Evolutionary conservation across 768 basidiomycete genomes (phyloP).

Genomic region (Termitomyces sp.): DNA sequence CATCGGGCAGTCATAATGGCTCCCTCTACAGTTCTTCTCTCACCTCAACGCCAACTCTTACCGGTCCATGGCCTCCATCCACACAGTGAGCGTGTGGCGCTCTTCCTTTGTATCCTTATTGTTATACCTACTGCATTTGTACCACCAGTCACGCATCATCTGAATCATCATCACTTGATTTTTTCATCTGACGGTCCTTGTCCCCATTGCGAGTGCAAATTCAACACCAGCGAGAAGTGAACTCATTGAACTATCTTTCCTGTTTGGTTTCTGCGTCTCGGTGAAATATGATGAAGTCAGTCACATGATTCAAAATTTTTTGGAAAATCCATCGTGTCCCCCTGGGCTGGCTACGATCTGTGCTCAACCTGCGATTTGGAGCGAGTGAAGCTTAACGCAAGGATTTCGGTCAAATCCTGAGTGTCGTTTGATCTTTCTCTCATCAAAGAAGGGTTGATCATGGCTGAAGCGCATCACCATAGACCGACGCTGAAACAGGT

Average conservation of each 20-base stretch:
- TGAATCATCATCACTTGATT: constrained; percentile 1
- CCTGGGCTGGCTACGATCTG: constrained; percentile 5
- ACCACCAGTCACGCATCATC: constrained; percentile 12
- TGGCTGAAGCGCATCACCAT: constrained; percentile 48
- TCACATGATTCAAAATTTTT: constrained; percentile 13
- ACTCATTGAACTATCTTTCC: not conserved
- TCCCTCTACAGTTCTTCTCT: constrained; percentile 28
- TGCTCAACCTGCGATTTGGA: not conserved
- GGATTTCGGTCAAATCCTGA: not conserved
- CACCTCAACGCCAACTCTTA: constrained; percentile 22
- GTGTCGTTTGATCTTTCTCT: not conserved
- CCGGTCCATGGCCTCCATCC: constrained; percentile 11
- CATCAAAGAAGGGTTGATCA: constrained; percentile 10
- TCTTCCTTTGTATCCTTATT: constrained; percentile 9
- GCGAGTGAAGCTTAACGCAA: not conserved
- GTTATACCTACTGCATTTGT: constrained; percentile 13
- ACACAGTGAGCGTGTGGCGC: not conserved
- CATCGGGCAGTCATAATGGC: constrained; percentile 31
- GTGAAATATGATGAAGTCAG: not conserved
- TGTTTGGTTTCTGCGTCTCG: not conserved
- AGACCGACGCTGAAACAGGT: constrained; percentile 85
- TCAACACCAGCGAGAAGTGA: too few relatives aligned
- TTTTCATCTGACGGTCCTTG: not conserved
- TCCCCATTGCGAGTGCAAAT: not conserved
- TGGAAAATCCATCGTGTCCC: not conserved